phyloP scores from a whole-genome alignment of 345 rosid genomes.

The Cardamine occulta region DNA sequence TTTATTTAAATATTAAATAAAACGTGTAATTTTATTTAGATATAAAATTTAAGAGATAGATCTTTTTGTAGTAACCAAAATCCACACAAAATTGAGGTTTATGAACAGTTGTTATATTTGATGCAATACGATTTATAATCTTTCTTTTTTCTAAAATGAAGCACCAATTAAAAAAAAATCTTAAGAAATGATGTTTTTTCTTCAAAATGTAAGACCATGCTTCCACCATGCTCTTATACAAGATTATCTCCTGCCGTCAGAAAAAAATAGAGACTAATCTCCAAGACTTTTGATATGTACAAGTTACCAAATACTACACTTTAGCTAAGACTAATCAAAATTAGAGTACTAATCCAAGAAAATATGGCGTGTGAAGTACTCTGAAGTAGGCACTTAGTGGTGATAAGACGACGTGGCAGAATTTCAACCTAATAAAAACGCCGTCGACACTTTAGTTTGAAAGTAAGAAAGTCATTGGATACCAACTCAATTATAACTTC shows the following conservation, averaged over 20 bases:
- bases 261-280: not conserved
- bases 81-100: not conserved
- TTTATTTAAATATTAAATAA: too few relatives aligned
- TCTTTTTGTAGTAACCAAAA: too few relatives aligned
- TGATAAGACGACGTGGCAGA: constrained; percentile 16
- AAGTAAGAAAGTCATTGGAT: constrained; percentile 1
- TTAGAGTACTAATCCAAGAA: not conserved
- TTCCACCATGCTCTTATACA: not conserved
- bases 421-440: not conserved
- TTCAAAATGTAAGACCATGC: not conserved
- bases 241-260: not conserved
- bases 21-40: too few relatives aligned
- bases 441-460: constrained; percentile 24
- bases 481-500: constrained; percentile 3
- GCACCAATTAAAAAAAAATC: not conserved
- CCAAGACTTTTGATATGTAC: not conserved
- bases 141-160: not conserved
- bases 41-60: not conserved
- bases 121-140: not conserved
- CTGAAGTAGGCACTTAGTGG: constrained; percentile 17
- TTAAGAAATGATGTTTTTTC: not conserved
- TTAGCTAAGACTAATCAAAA: not conserved
- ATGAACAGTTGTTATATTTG: not conserved
- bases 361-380: constrained; percentile 18
- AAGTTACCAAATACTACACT: not conserved